These are phyloP conservation scores for Colletotrichum trifolii DNA, from an alignment of 2,329 filamentous ascomycete species.

Conservation along the genomic window DNA sequence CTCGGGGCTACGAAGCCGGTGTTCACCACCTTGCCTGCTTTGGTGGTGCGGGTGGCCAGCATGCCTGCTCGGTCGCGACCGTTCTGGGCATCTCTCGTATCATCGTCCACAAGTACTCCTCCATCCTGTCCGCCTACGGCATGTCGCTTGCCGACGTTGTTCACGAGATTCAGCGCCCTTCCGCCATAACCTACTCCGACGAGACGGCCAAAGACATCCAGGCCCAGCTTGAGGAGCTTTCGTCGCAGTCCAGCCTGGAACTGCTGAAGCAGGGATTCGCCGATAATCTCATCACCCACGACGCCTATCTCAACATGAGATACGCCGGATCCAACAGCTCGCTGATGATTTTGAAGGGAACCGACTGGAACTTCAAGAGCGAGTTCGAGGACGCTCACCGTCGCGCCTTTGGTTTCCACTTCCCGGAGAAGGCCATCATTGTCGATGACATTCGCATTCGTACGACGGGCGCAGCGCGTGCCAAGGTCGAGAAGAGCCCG, in stretches of 20 bases:
- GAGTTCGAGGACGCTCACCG: conserved; percentile 78
- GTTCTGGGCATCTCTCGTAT: conserved; percentile 56
- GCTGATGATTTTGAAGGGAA: conserved; percentile 48
- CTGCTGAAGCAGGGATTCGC: conserved; percentile 44
- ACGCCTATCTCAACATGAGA: conserved; percentile 55
- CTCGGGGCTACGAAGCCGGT: conserved; percentile 48
- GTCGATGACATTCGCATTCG: conserved; percentile 39
- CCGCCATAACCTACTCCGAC: conserved; percentile 42
- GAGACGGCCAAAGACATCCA: conserved; percentile 36
- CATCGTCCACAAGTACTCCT: conserved; percentile 57
- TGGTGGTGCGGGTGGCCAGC: conserved; percentile 53
- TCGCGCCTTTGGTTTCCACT: conserved; percentile 76
- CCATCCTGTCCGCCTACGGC: conserved; percentile 58
- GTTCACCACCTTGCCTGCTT: conserved; percentile 50
- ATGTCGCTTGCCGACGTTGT: conserved; percentile 59
- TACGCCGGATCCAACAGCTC: conserved; percentile 56
- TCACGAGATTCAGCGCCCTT: conserved; percentile 52
- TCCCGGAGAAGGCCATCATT: conserved; percentile 49
- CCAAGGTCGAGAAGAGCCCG: conserved; percentile 36
- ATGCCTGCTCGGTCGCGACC: conserved; percentile 55
- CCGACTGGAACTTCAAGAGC: conserved; percentile 62
- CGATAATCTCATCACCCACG: conserved; percentile 51
- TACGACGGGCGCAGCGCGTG: conserved; percentile 30
- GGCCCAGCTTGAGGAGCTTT: conserved; percentile 45
- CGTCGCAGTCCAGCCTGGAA: conserved; percentile 44